Evolutionary conservation across 2,329 filamentous ascomycete genomes (phyloP).

Genomic region (Pseudopithomyces maydicus): DNA sequence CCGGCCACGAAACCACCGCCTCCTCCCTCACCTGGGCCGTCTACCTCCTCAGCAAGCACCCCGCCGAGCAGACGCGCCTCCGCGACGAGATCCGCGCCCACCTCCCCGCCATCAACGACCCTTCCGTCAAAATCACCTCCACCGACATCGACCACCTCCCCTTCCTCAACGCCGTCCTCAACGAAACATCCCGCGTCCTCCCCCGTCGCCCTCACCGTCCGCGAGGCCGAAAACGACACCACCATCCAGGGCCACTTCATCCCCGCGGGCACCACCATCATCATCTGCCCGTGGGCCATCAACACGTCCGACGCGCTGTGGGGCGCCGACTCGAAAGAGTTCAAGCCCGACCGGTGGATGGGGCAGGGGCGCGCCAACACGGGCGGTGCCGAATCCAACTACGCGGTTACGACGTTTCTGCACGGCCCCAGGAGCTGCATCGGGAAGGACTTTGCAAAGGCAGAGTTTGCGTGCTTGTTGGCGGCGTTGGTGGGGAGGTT

Average conservation of each 20-base stretch:
- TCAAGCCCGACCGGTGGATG: constrained; percentile 71
- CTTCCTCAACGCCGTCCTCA: constrained; percentile 77
- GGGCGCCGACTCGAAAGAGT: constrained; percentile 75
- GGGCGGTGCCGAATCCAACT: constrained; percentile 77
- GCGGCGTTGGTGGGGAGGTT: constrained; percentile 79
- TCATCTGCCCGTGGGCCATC: constrained; percentile 68
- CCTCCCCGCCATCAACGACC: constrained; percentile 50
- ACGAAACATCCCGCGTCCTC: constrained; percentile 75
- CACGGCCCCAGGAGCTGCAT: constrained; percentile 89
- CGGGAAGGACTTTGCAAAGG: constrained; percentile 77
- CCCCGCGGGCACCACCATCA: constrained; percentile 71
- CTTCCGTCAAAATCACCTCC: constrained; percentile 53
- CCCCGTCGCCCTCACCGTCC: constrained; percentile 74
- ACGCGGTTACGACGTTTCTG: constrained; percentile 78
- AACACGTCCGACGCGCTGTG: constrained; percentile 74
- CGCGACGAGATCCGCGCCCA: constrained; percentile 56
- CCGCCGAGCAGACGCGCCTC: constrained; percentile 54
- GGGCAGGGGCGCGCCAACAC: constrained; percentile 57
- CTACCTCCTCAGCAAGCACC: constrained; percentile 58
- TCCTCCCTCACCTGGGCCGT: constrained; percentile 59
- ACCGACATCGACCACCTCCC: constrained; percentile 72
- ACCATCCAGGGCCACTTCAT: constrained; percentile 68
- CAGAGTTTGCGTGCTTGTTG: constrained; percentile 83
- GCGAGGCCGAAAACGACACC: constrained; percentile 68
- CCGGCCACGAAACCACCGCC: constrained; percentile 65